Percentiles rank a stretch among this genome's conserved stretches.
phyloP scores from a whole-genome alignment of 2,329 filamentous ascomycete genomes.

The Fusarium sambucinum region DNA sequence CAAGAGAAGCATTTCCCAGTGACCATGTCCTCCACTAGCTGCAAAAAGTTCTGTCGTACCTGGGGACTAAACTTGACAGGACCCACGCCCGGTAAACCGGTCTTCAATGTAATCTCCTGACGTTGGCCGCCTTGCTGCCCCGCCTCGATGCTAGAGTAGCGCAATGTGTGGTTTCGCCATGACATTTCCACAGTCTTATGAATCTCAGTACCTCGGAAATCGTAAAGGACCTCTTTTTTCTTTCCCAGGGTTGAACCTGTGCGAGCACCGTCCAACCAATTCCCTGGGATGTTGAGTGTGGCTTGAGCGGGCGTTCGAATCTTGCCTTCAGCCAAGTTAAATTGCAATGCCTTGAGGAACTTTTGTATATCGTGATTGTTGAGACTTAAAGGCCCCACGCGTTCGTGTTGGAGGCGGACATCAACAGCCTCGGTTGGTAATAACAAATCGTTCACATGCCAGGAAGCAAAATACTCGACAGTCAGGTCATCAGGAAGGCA shows the following conservation, averaged over 20 bases:
- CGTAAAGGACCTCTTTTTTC: conserved; percentile 47
- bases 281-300: conserved; percentile 26
- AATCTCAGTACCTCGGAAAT: conserved; percentile 66
- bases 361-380: conserved; percentile 52
- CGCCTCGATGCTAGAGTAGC: conserved; percentile 65
- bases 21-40: conserved; percentile 49
- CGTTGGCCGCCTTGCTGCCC: conserved; percentile 64
- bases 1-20: conserved; percentile 52
- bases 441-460: conserved; percentile 57
- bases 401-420: conserved; percentile 57
- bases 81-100: conserved; percentile 1
- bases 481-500: conserved; percentile 48
- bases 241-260: not conserved
- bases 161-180: conserved; percentile 60
- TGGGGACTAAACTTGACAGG: conserved; percentile 3
- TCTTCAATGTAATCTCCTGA: conserved; percentile 61
- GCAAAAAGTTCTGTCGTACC: conserved; percentile 42
- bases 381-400: conserved; percentile 56
- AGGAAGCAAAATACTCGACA: conserved; percentile 49
- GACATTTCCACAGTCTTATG: conserved; percentile 59
- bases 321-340: conserved; percentile 59
- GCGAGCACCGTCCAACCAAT: conserved; percentile 7
- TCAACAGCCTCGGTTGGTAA: conserved; percentile 63
- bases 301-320: conserved; percentile 55
- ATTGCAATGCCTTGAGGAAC: conserved; percentile 60